Percentiles rank a stretch among this genome's conserved stretches.
Evolutionary conservation across 306 rosid species (phyloP).

Genomic region (Styphnolobium japonicum): DNA sequence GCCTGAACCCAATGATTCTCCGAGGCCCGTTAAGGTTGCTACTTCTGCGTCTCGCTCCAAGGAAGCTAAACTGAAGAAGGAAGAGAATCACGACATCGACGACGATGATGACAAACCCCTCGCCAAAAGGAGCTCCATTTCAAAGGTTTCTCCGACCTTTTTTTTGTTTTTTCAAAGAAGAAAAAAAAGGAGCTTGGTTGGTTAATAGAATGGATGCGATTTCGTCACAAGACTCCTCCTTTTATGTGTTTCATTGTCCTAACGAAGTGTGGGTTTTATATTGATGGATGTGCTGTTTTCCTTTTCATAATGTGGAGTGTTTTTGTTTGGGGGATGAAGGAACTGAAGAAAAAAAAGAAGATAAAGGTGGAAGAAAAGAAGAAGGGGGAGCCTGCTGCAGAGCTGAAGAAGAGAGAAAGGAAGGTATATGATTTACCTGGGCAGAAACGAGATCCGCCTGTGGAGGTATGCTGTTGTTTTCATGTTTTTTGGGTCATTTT

Average conservation of each 20-base stretch:
- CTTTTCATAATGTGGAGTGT: background rate
- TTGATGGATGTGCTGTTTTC: slow-evolving; percentile 1
- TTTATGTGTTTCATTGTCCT: background rate
- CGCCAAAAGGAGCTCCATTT: slow-evolving; percentile 22
- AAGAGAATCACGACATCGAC: slow-evolving; percentile 19
- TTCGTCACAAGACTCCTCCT: background rate
- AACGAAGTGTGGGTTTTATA: background rate
- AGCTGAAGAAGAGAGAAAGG: slow-evolving; percentile 47
- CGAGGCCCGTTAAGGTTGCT: slow-evolving; percentile 18
- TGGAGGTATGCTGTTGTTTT: slow-evolving; percentile 46
- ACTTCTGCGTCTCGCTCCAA: slow-evolving; percentile 31
- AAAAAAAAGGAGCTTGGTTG: background rate
- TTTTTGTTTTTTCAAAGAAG: background rate
- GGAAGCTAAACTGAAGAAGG: slow-evolving; percentile 35
- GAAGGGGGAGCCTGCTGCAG: slow-evolving; percentile 8
- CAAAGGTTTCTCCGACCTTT: slow-evolving; percentile 41
- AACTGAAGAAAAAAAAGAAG: slow-evolving; percentile 40
- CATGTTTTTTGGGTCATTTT: background rate
- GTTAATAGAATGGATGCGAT: background rate
- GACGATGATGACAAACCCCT: slow-evolving; percentile 36
- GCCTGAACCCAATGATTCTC: slow-evolving; percentile 7
- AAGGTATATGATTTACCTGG: slow-evolving; percentile 87
- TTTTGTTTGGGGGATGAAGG: slow-evolving; percentile 35
- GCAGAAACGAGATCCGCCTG: slow-evolving; percentile 88
- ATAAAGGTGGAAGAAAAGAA: slow-evolving; percentile 30